Evolutionary conservation across 768 basidiomycete genomes (phyloP).

Genomic region (Daedaleopsis sinensis): DNA sequence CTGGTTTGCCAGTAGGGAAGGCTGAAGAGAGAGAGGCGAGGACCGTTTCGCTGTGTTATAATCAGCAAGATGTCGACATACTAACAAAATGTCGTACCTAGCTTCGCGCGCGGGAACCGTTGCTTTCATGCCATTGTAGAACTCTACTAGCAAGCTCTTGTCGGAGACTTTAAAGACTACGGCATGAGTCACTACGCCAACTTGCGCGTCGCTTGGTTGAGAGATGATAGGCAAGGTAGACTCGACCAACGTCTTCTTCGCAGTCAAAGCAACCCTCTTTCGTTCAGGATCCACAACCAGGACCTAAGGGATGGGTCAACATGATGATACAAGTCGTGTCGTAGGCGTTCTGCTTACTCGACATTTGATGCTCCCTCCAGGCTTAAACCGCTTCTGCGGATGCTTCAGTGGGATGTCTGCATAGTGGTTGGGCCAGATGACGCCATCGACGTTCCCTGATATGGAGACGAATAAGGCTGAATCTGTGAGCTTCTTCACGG

Average conservation of each 20-base stretch:
- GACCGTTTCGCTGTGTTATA: constrained; percentile 60
- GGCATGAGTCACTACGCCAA: constrained; percentile 76
- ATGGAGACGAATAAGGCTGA: constrained; percentile 84
- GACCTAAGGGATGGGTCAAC: constrained; percentile 49
- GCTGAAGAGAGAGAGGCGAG: constrained; percentile 56
- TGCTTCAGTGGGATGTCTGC: constrained; percentile 95
- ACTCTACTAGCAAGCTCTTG: constrained; percentile 82
- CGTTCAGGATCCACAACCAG: constrained; percentile 80
- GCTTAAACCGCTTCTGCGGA: constrained; percentile 88
- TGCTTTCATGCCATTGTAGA: constrained; percentile 88
- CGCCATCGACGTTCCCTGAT: constrained; percentile 86
- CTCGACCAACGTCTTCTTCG: constrained; percentile 88
- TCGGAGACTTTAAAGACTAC: constrained; percentile 84
- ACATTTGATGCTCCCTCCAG: constrained; percentile 81
- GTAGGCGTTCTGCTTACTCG: constrained; percentile 56
- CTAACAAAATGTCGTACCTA: constrained; percentile 51
- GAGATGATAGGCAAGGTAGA: constrained; percentile 75
- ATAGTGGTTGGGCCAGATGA: constrained; percentile 93
- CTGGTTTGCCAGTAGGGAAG: constrained; percentile 80
- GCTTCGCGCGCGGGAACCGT: constrained; percentile 80
- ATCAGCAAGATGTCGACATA: constrained; percentile 1
- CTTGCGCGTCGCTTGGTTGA: constrained; percentile 63
- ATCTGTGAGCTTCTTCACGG: constrained; percentile 83
- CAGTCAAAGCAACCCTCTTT: constrained; percentile 82
- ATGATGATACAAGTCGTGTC: not conserved